Conservation (phyloP, 345 rosid genomes). For the Dovyalis caffra region DNA sequence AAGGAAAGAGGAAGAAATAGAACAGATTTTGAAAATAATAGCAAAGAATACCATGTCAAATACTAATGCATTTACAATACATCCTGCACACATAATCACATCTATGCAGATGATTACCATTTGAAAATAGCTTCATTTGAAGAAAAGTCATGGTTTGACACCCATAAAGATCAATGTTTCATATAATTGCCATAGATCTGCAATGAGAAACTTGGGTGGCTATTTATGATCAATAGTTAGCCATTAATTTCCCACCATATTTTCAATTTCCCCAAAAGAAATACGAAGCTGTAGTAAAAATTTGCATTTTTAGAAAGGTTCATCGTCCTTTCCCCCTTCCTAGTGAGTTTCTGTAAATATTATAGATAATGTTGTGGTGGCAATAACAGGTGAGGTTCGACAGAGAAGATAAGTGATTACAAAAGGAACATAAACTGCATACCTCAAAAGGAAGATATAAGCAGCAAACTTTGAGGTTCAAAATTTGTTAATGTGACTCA, state of each 20-base stretch:
- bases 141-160: too few relatives aligned
- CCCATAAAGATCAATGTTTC: too few relatives aligned
- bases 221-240: background rate
- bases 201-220: background rate
- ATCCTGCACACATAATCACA: too few relatives aligned
- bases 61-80: too few relatives aligned
- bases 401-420: background rate
- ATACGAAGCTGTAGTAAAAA: background rate
- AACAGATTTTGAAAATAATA: too few relatives aligned
- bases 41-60: too few relatives aligned
- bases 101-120: too few relatives aligned
- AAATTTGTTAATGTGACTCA: slow-evolving; percentile 27
- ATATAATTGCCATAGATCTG: background rate
- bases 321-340: background rate
- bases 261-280: background rate
- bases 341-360: background rate
- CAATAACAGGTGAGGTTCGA: background rate
- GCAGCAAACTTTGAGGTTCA: slow-evolving; percentile 5
- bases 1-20: too few relatives aligned
- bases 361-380: background rate
- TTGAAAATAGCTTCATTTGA: too few relatives aligned
- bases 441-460: slow-evolving; percentile 23
- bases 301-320: background rate
- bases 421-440: background rate
- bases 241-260: background rate